These are phyloP conservation scores for Fomitopsis pinicola DNA, from an alignment of 1,284 basidiomycete genomes.

Conservation along the genomic window DNA sequence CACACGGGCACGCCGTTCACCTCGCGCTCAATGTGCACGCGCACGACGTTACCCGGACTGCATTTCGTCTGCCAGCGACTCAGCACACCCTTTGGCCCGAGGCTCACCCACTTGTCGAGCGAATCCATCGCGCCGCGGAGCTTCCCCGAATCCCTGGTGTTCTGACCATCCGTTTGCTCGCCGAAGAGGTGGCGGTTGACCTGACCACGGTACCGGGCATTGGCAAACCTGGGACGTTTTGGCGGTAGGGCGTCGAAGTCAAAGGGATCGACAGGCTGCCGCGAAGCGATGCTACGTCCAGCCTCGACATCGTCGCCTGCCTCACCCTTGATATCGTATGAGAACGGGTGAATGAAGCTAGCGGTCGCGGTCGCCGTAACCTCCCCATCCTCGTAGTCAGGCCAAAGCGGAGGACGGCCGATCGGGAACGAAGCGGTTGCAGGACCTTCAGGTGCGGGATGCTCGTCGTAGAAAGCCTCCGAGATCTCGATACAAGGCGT, in stretches of 20 bases:
- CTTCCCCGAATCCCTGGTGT: not conserved
- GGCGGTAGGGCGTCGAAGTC: constrained; percentile 54
- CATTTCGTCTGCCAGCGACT: constrained; percentile 25
- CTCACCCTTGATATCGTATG: constrained; percentile 33
- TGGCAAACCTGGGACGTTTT: constrained; percentile 7
- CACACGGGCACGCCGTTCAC: constrained; percentile 2
- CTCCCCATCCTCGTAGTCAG: constrained; percentile 20
- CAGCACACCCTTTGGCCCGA: constrained; percentile 17
- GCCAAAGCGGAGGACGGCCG: constrained; percentile 13
- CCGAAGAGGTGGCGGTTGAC: not conserved
- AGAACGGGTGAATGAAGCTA: constrained; percentile 52
- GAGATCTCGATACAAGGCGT: constrained; percentile 48
- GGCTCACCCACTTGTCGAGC: not conserved
- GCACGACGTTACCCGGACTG: constrained; percentile 25
- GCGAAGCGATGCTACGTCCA: constrained; percentile 17
- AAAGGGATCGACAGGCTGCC: constrained; percentile 44
- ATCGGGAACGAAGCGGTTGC: constrained; percentile 28
- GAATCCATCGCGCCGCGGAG: not conserved
- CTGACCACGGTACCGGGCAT: not conserved
- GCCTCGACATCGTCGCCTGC: constrained; percentile 18
- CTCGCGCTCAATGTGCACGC: constrained; percentile 15
- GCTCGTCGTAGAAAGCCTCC: constrained; percentile 56
- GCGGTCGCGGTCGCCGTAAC: constrained; percentile 37
- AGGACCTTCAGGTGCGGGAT: constrained; percentile 50
- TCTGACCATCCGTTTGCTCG: not conserved